Conservation (phyloP, 1,139 yeast species). For the Kurtzmaniella quercitrusa region DNA sequence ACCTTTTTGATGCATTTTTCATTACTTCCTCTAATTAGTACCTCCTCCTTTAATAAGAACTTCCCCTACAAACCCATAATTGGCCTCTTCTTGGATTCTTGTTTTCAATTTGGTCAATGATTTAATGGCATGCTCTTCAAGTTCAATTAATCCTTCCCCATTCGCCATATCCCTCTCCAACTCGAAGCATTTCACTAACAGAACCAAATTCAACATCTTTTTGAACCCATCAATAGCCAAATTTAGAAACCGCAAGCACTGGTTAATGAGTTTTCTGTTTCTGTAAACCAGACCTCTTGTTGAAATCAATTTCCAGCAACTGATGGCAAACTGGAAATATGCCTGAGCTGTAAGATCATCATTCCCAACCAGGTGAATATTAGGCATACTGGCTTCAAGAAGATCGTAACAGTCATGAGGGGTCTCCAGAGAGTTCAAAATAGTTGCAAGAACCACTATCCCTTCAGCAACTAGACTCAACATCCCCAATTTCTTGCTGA, state of each 20-base stretch:
- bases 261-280: constrained; percentile 4
- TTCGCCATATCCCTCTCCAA: constrained; percentile 33
- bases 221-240: constrained; percentile 43
- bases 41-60: neutral
- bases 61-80: constrained; percentile 17
- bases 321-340: constrained; percentile 32
- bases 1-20: no score
- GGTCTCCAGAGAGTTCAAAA: constrained; percentile 32
- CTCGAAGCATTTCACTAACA: constrained; percentile 26
- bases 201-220: constrained; percentile 23
- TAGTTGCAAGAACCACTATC: constrained; percentile 30
- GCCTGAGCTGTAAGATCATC: constrained; percentile 31
- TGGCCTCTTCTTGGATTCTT: constrained; percentile 28
- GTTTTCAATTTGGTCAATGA: constrained; percentile 27
- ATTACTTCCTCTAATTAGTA: neutral
- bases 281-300: constrained; percentile 10
- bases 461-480: constrained; percentile 37
- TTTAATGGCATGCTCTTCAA: constrained; percentile 28
- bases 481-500: constrained; percentile 39
- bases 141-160: constrained; percentile 20
- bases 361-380: constrained; percentile 31
- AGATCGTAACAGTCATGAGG: constrained; percentile 34
- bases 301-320: constrained; percentile 19
- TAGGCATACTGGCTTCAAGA: constrained; percentile 35
- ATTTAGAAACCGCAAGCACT: constrained; percentile 33